Conservation (phyloP, 2,329 filamentous ascomycete genomes). For the Colletotrichum lindemuthianum region DNA sequence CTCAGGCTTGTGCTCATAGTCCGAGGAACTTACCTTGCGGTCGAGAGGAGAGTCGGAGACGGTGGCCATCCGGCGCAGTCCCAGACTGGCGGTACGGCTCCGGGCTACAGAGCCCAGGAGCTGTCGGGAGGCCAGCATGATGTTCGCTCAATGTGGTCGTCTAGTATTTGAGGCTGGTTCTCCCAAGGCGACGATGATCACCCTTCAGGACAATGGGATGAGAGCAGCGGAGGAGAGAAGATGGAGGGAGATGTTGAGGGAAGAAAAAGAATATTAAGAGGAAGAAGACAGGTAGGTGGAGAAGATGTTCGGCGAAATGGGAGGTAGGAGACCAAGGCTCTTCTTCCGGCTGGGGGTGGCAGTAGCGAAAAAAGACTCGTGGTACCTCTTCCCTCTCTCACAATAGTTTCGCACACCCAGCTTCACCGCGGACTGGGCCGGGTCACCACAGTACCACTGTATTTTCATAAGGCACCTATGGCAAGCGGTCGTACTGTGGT, state of each 20-base stretch:
- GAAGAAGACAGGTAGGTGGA: constrained; percentile 36
- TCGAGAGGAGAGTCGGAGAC: constrained; percentile 87
- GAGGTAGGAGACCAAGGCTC: constrained; percentile 32
- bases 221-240: constrained; percentile 34
- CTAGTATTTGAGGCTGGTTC: background rate
- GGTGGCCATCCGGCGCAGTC: constrained; percentile 81
- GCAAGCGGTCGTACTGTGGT: constrained; percentile 18
- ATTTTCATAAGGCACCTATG: constrained; percentile 5
- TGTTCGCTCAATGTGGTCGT: constrained; percentile 42
- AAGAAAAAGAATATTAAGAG: constrained; percentile 40
- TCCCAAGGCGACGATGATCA: background rate
- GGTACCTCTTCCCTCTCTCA: constrained; percentile 12
- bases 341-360: constrained; percentile 28
- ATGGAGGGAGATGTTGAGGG: constrained; percentile 43
- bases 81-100: constrained; percentile 69
- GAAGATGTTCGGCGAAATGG: constrained; percentile 41
- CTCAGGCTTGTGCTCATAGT: background rate
- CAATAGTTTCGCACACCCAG: constrained; percentile 4
- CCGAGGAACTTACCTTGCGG: constrained; percentile 75
- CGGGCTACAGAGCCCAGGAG: constrained; percentile 73
- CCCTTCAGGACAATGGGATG: constrained; percentile 42
- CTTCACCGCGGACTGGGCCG: no score
- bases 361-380: constrained; percentile 24
- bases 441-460: no score
- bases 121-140: constrained; percentile 78